Evolutionary conservation across 495 filamentous ascomycete species (phyloP).

Genomic region (Hypomontagnella monticulosa): DNA sequence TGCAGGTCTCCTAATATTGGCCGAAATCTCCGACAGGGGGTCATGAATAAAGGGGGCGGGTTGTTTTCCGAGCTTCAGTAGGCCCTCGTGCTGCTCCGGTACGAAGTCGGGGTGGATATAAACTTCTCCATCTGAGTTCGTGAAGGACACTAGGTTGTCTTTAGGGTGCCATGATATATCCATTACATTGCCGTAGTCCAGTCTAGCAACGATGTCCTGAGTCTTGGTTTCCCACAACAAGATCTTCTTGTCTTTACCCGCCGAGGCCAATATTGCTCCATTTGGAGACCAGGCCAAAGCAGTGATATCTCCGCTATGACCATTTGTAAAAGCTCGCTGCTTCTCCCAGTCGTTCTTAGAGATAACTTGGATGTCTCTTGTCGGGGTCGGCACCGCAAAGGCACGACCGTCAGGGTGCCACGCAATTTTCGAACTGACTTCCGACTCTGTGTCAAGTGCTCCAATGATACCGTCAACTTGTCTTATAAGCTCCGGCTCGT

Average conservation of each 20-base stretch:
- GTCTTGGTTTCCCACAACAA: slow-evolving; percentile 90
- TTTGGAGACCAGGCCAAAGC: slow-evolving; percentile 93
- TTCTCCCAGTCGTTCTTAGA: slow-evolving; percentile 87
- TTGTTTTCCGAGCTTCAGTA: slow-evolving; percentile 68
- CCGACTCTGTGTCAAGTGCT: slow-evolving; percentile 77
- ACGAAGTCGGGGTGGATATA: slow-evolving; percentile 88
- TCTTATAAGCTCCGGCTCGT: slow-evolving; percentile 80
- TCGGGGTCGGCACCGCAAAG: slow-evolving; percentile 85
- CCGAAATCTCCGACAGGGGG: slow-evolving; percentile 75
- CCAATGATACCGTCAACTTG: slow-evolving; percentile 89
- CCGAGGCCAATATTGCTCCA: slow-evolving; percentile 84
- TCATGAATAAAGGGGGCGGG: slow-evolving; percentile 88
- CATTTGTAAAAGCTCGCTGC: slow-evolving; percentile 77
- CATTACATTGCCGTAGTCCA: slow-evolving; percentile 82
- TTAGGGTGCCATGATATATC: slow-evolving; percentile 91
- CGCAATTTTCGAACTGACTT: slow-evolving; percentile 75
- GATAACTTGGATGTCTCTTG: slow-evolving; percentile 84
- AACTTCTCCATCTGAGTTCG: slow-evolving; percentile 87
- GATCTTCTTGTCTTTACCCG: slow-evolving; percentile 83
- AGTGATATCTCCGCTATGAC: slow-evolving; percentile 87
- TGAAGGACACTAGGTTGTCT: slow-evolving; percentile 87
- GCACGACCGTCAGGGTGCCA: slow-evolving; percentile 97
- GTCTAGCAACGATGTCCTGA: slow-evolving; percentile 76
- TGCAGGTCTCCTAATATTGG: slow-evolving; percentile 66
- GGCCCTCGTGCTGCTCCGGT: slow-evolving; percentile 66